phyloP scores from a whole-genome alignment of 2,329 filamentous ascomycete genomes.

The Sclerotinia subarctica region DNA sequence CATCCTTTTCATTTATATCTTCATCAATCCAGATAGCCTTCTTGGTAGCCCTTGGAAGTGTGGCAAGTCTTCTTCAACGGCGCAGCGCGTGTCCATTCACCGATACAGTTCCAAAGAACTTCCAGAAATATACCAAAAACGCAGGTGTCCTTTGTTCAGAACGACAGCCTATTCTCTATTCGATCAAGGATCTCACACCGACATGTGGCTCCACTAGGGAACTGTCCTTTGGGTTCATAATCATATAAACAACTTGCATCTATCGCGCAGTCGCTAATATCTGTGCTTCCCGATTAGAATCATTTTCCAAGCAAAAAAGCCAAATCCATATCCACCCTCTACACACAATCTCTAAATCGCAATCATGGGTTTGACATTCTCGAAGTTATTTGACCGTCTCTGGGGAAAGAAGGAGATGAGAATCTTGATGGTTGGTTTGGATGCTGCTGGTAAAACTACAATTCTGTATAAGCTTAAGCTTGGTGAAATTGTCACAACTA shows the following conservation, averaged over 20 bases:
- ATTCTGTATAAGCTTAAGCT: conserved; percentile 99
- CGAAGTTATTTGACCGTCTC: conserved; percentile 92
- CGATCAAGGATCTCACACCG: conserved; percentile 22
- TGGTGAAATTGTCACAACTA: conserved; percentile 97
- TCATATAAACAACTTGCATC: conserved; percentile 26
- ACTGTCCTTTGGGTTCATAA: conserved; percentile 31
- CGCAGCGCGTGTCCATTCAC: conserved; percentile 17
- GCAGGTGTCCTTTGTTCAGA: conserved; percentile 19
- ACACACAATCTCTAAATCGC: conserved; percentile 45
- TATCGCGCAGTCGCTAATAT: conserved; percentile 23
- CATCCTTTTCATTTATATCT: conserved; percentile 14
- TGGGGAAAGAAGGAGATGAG: conserved; percentile 99
- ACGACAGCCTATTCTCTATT: conserved; percentile 31
- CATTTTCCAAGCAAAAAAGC: conserved; percentile 31
- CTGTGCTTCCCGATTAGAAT: conserved; percentile 25
- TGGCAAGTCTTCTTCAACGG: conserved; percentile 21
- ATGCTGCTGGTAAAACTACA: conserved; percentile 99
- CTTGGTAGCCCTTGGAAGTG: conserved; percentile 13
- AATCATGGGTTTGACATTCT: conserved; percentile 97
- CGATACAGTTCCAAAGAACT: conserved; percentile 19
- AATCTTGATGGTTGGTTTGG: conserved; percentile 99
- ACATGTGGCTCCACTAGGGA: conserved; percentile 23
- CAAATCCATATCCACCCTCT: conserved; percentile 38
- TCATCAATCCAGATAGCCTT: background rate
- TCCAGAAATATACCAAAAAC: conserved; percentile 3